Base-by-base conservation (phyloP, 1,139 yeast genomes). In the Nakaseomyces delphensis region DNA sequence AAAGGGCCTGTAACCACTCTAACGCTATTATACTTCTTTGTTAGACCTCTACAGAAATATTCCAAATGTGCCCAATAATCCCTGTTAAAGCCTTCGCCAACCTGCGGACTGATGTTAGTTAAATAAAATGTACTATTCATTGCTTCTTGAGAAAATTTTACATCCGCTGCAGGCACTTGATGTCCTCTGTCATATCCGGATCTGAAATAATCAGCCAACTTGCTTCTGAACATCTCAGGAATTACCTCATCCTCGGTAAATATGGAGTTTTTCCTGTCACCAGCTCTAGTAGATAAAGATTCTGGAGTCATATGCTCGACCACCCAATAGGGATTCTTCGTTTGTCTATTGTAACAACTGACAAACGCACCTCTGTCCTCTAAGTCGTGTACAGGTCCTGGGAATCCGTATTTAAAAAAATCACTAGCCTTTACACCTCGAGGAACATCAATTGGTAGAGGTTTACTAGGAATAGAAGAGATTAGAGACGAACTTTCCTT, bases 31-130 rank as follows among this genome's bases (percentile, higher is more conserved):
- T 83, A 91, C 42, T 70, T 69, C 15, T 65, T 56, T 4, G 95
- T 83, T 50, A 91, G 70, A 43, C 85, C 70, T 47, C 99, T 73
- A 42, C 81, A 79, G 60, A 91, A 91, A 55, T 84, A 84, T 63
- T 91, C 99, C 48, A 93, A 77, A 63, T 87, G 96, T 1, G 96
- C 95, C 99, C 99, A 91, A 54, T 81, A 87, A 62, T 91, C 97
- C 51, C 98, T 73, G 65, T 91, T 91, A 68, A 91, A 91, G 0
- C 98, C 98, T 4, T 83, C 95, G 5, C 98, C 98, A 1, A 91
- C 95, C 63, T 91, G 99, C 1, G 99, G 99, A 9, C 95, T 77
- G 72, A 91, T 91, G 62, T 91, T 91, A 16, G 95, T 79, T 54
- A 93, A 68, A 51, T 70, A 77, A 55, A 91, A 91, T 0, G 98